phyloP scores from a whole-genome alignment of 192 early-diverging fungal species.

The Gryganskiella cystojenkinii region DNA sequence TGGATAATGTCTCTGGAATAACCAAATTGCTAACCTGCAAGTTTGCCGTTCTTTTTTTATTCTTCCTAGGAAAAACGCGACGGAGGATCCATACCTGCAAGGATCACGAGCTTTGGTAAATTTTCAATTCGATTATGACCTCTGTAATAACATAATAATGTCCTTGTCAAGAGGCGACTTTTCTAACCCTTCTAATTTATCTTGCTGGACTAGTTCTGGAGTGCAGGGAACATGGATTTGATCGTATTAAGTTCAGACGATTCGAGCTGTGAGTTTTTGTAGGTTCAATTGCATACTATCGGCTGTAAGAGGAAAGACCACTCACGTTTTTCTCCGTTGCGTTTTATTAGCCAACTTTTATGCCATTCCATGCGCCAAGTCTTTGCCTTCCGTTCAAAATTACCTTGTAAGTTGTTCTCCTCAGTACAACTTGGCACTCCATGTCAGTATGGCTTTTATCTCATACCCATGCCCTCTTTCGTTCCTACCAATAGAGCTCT shows the following conservation, averaged over 20 bases:
- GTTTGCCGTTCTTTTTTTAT: background rate
- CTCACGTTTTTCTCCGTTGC: conserved; percentile 66
- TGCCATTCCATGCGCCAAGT: conserved; percentile 42
- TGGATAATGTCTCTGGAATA: background rate
- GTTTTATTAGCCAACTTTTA: conserved; percentile 58
- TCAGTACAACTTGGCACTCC: background rate
- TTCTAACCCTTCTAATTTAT: too few species aligned
- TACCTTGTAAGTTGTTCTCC: conserved; percentile 21
- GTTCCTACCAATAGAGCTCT: conserved; percentile 26
- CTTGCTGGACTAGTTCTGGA: conserved; percentile 72
- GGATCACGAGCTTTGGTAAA: conserved; percentile 69
- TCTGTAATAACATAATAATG: too few species aligned
- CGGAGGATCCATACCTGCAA: conserved; percentile 68
- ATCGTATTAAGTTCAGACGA: conserved; percentile 67
- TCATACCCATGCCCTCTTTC: background rate
- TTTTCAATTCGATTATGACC: too few species aligned
- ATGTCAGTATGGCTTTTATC: too few species aligned
- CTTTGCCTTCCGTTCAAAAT: conserved; percentile 42
- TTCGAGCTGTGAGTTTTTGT: conserved; percentile 29
- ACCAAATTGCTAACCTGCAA: background rate
- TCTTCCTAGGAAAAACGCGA: conserved; percentile 49
- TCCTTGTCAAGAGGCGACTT: background rate
- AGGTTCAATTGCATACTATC: background rate
- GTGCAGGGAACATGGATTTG: conserved; percentile 70
- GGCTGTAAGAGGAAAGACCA: conserved; percentile 7